phyloP scores from a whole-genome alignment of 176 grass and related monocot species.

The Echinochloa phyllopogon region DNA sequence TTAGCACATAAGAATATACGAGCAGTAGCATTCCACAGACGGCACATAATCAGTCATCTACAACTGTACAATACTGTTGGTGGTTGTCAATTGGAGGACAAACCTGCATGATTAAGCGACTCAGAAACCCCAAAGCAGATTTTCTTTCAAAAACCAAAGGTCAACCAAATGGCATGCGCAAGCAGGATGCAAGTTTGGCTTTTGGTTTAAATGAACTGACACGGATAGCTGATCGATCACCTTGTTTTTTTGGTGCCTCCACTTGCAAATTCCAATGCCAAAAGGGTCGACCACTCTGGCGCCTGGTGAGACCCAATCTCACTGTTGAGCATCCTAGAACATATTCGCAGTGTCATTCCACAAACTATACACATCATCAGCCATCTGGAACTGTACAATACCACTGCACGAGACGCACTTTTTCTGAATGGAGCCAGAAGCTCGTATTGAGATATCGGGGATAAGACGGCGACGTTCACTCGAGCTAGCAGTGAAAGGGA shows the following conservation, averaged over 20 bases:
- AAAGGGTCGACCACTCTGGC: not conserved
- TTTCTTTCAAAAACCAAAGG: not conserved
- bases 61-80: not conserved
- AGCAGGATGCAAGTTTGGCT: not conserved
- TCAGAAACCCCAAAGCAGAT: not conserved
- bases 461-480: slow-evolving; percentile 42
- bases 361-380: not conserved
- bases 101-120: slow-evolving; percentile 1
- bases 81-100: not conserved
- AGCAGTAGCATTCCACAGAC: not conserved
- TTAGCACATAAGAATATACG: not conserved
- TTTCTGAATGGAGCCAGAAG: slow-evolving; percentile 2
- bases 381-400: not conserved
- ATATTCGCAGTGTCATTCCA: not conserved
- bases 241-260: no score
- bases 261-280: not conserved
- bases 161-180: not conserved
- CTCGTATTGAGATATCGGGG: not conserved
- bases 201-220: not conserved
- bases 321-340: not conserved
- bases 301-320: not conserved
- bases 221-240: not conserved
- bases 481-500: not conserved
- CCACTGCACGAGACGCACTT: not conserved
- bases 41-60: not conserved